Evolutionary conservation across 371 early-diverging fungal genomes (phyloP), one percentile per base, ranked within the genome.

Genomic region (Cokeromyces recurvatus): DNA sequence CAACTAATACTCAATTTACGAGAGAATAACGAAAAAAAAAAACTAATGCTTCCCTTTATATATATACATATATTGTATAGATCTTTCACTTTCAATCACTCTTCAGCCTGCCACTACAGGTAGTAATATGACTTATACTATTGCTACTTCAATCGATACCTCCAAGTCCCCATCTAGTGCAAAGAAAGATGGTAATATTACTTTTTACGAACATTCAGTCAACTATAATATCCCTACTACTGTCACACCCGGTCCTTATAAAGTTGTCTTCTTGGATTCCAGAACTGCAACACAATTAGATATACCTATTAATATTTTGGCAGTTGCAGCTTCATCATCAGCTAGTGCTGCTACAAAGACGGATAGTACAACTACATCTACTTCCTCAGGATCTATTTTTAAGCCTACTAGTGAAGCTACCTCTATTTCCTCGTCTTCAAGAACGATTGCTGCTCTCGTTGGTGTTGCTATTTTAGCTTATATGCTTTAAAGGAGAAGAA

Each of bases 211-310:
- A 24, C 70, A 74, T 41, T 64, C 66, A 9, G 39, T 59, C 43
- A 74, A 69, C 44, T 74, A 58, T 51, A 52, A 60, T 15, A 74
- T 74, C 41, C 70, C 74, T 19, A 44, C 43, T 14, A 66, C 55
- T 1, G 58, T 70, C 1, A 24, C 50, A 24, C 59, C 59, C 16
- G 74, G 74, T n/a, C 38, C 36, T 8, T 74, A 74, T 51, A 65
- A 74, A 24, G 74, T 74, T 21, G 45, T 66, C 15, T 69, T 74
- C 39, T 35, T 55, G n/a, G 63, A 68, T 38, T 32, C 53, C 19
- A 54, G 53, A 5, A 74, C 68, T 25, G 53, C 57, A 25, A 62
- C 64, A 12, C 49, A 64, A 12, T 34, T 59, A 4, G 38, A 52
- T 43, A 55, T 74, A 19, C 74, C 74, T 23, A 68, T 74, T 19